phyloP scores from a whole-genome alignment of 1,284 basidiomycete genomes.

The Irpex sp. region DNA sequence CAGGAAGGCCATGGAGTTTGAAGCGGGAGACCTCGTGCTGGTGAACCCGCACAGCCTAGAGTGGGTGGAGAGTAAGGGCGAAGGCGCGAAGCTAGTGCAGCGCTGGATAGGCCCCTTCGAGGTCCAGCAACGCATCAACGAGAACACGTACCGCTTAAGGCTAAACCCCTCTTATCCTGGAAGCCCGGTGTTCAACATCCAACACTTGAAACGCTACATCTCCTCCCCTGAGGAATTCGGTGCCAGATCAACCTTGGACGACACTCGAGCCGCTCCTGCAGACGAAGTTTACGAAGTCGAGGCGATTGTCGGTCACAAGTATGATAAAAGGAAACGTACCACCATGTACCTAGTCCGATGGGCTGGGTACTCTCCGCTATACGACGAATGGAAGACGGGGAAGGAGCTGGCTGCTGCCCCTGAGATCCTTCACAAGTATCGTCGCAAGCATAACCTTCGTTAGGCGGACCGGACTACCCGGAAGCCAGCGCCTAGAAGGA shows the following conservation, averaged over 20 bases:
- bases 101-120: conserved; percentile 12
- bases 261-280: conserved; percentile 5
- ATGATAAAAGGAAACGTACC: conserved; percentile 4
- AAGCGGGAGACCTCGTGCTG: conserved; percentile 24
- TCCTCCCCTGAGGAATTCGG: conserved; percentile 14
- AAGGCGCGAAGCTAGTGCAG: conserved; percentile 28
- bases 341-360: conserved; percentile 18
- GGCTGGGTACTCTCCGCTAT: conserved; percentile 19
- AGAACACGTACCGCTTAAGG: conserved; percentile 23
- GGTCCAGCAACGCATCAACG: conserved; percentile 21
- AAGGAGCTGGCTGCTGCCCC: no score
- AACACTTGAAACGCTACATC: conserved; percentile 23
- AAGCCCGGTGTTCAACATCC: conserved; percentile 28
- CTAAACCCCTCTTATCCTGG: conserved; percentile 26
- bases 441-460: no score
- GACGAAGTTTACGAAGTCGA: conserved; percentile 21
- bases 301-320: conserved; percentile 13
- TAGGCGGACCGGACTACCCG: no score
- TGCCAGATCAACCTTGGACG: conserved; percentile 3
- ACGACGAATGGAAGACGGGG: not conserved
- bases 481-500: no score
- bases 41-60: conserved; percentile 29
- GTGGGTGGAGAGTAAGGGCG: conserved; percentile 22
- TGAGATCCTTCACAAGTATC: no score
- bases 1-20: conserved; percentile 12